These are phyloP conservation scores for Prunus mongolica DNA, from an alignment of 306 rosid species.

Conservation along the genomic window DNA sequence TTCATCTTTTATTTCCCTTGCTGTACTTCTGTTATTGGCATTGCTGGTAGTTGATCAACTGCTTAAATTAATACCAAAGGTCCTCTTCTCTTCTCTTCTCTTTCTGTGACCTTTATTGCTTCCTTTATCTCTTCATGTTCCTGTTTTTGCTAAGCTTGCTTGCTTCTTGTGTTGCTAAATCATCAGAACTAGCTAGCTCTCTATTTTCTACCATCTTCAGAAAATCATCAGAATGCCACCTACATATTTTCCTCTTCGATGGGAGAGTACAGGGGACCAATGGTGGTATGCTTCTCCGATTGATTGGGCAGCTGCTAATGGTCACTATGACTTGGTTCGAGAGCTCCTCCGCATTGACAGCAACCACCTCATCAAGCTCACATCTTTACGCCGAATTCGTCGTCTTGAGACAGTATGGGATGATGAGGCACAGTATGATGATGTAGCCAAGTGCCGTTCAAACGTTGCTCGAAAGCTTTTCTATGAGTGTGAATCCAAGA, in stretches of 20 bases:
- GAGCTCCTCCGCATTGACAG: constrained; percentile 79
- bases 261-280: constrained; percentile 99
- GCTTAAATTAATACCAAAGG: constrained; percentile 6
- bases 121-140: neutral
- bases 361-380: constrained; percentile 89
- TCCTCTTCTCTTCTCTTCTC: neutral
- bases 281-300: constrained; percentile 99
- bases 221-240: constrained; percentile 52
- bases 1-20: constrained; percentile 15
- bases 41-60: constrained; percentile 17
- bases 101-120: neutral
- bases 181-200: neutral
- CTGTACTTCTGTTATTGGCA: constrained; percentile 10
- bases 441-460: constrained; percentile 71
- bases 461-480: constrained; percentile 70
- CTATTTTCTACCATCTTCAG: neutral
- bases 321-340: constrained; percentile 85
- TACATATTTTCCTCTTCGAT: constrained; percentile 82
- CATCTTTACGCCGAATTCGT: constrained; percentile 84
- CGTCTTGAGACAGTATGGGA: constrained; percentile 97
- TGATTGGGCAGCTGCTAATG: constrained; percentile 97
- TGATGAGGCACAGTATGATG: constrained; percentile 70
- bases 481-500: constrained; percentile 59
- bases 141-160: neutral
- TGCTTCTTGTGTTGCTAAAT: too few species aligned